These are phyloP conservation scores for Candida khao-thaluensis DNA, from an alignment of 805 yeast species.

Conservation along the genomic window DNA sequence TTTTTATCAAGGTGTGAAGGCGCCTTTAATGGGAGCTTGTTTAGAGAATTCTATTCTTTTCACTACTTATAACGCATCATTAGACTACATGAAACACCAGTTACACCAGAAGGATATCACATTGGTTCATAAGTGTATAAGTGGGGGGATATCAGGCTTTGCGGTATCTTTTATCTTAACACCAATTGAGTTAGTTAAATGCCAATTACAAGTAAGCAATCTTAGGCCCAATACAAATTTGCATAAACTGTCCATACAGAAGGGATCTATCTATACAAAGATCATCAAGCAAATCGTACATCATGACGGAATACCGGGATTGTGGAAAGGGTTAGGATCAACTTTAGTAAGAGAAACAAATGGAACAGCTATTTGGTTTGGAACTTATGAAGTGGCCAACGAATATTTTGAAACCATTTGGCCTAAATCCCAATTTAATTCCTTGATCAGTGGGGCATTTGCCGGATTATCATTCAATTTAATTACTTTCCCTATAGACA, in stretches of 20 bases:
- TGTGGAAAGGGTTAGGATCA: conserved; percentile 86
- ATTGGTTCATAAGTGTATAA: conserved; percentile 46
- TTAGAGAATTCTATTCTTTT: conserved; percentile 82
- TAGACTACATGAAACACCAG: conserved; percentile 25
- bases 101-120: conserved; percentile 26
- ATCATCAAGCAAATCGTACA: conserved; percentile 38
- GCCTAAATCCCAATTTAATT: conserved; percentile 46
- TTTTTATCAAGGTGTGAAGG: conserved; percentile 73
- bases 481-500: conserved; percentile 84
- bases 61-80: conserved; percentile 51
- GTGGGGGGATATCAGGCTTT: conserved; percentile 84
- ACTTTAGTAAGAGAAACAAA: conserved; percentile 81
- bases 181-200: conserved; percentile 89
- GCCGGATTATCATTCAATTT: conserved; percentile 85
- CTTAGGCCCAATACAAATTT: too few species aligned
- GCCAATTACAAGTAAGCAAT: conserved; percentile 73
- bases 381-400: conserved; percentile 68
- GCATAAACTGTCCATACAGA: too few species aligned
- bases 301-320: conserved; percentile 62
- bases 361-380: conserved; percentile 94
- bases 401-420: conserved; percentile 30
- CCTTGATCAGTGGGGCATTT: conserved; percentile 74
- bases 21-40: conserved; percentile 90
- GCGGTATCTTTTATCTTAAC: conserved; percentile 81
- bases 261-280: conserved; percentile 25